Evolutionary conservation across 345 rosid genomes (phyloP).

Genomic region (Brassica napus): Da-Ae NC_063435.1:22641001-22641500

Average conservation of each 20-base stretch:
- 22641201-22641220: not conserved
- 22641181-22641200: not conserved
- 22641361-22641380: not conserved
- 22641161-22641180: not conserved
- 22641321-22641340: too few species aligned
- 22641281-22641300: too few species aligned
- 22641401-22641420: not conserved
- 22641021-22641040: constrained; percentile 33
- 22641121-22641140: constrained; percentile 12
- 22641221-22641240: not conserved
- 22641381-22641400: not conserved
- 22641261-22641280: too few species aligned
- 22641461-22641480: not conserved
- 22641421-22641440: not conserved
- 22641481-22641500: not conserved
- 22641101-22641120: constrained; percentile 20
- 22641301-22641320: too few species aligned
- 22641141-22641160: not conserved
- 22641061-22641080: constrained; percentile 11
- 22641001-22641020: constrained; percentile 10
- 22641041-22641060: constrained; percentile 36
- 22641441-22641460: not conserved
- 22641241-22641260: too few species aligned
- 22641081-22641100: constrained; percentile 8
- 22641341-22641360: too few species aligned